These are phyloP conservation scores for Colletotrichum euphorbiae DNA, from an alignment of 2,329 filamentous ascomycete genomes.

Conservation along the genomic window DNA sequence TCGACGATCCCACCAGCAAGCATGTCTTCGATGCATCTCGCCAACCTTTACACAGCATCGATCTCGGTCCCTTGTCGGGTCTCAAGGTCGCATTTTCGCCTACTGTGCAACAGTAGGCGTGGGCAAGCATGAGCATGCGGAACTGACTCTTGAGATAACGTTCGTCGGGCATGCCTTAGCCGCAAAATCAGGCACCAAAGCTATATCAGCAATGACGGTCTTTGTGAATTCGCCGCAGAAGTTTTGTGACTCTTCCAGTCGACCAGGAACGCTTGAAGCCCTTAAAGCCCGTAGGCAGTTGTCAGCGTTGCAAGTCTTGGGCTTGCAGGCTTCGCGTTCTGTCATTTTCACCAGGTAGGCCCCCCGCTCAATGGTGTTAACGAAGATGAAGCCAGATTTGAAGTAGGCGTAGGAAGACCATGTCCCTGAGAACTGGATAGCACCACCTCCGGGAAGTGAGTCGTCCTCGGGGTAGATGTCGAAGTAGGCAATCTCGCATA, in stretches of 20 bases:
- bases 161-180: conserved; percentile 41
- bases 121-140: conserved; percentile 43
- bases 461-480: conserved; percentile 63
- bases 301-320: conserved; percentile 42
- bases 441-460: conserved; percentile 48
- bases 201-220: conserved; percentile 39
- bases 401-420: conserved; percentile 61
- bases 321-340: conserved; percentile 41
- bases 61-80: no score
- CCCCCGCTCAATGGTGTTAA: conserved; percentile 58
- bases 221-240: conserved; percentile 43
- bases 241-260: conserved; percentile 41
- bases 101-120: conserved; percentile 34
- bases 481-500: conserved; percentile 59
- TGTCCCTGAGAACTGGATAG: conserved; percentile 53
- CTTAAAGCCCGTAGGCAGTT: conserved; percentile 43
- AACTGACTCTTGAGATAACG: conserved; percentile 42
- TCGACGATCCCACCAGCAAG: no score
- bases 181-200: conserved; percentile 41
- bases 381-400: conserved; percentile 53
- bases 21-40: neutral
- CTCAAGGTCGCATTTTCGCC: no score
- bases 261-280: conserved; percentile 35
- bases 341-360: conserved; percentile 53
- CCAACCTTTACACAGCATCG: neutral